Evolutionary conservation across 2,329 filamentous ascomycete species (phyloP).

Genomic region (Phialocephala subalpina): DNA sequence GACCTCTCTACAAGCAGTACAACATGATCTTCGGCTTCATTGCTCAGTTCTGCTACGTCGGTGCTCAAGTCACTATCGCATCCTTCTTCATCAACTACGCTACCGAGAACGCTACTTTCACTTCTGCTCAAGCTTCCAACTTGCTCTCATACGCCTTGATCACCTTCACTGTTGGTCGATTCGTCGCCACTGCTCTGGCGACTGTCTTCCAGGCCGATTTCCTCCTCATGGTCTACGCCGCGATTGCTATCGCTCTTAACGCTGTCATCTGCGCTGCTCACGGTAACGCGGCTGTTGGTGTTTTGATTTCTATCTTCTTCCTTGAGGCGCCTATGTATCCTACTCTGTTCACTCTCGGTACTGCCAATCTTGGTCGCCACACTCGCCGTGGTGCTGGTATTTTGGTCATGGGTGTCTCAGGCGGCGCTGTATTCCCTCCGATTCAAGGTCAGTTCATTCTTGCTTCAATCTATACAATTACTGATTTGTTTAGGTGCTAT

Average conservation of each 20-base stretch:
- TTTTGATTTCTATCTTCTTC: conserved; percentile 77
- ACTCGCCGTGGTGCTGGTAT: conserved; percentile 79
- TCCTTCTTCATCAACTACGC: conserved; percentile 78
- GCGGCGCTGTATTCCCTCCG: conserved; percentile 77
- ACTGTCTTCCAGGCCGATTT: conserved; percentile 54
- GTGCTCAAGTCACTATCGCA: conserved; percentile 73
- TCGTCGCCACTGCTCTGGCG: conserved; percentile 62
- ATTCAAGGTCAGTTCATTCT: too few species aligned
- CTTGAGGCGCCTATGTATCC: conserved; percentile 85
- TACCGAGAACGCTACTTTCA: conserved; percentile 63
- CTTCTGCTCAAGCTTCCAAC: conserved; percentile 63
- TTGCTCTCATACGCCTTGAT: conserved; percentile 80
- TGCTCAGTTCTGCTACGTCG: conserved; percentile 82
- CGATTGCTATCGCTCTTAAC: conserved; percentile 55
- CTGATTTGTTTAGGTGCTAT: too few species aligned
- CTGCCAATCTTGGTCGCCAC: conserved; percentile 77
- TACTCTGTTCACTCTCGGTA: conserved; percentile 80
- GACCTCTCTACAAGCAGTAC: conserved; percentile 75
- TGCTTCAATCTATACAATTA: too few species aligned
- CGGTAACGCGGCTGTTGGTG: conserved; percentile 58
- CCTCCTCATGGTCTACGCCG: conserved; percentile 71
- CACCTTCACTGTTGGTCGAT: conserved; percentile 76
- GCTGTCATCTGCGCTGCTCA: conserved; percentile 29
- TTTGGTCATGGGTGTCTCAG: conserved; percentile 74
- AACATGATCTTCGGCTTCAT: conserved; percentile 78